A percentile compares a stretch with the other conserved stretches of the same genome.
These are phyloP conservation scores for Leptographium galeiforme DNA, from an alignment of 2,329 filamentous ascomycete genomes.

Conservation along the genomic window DNA sequence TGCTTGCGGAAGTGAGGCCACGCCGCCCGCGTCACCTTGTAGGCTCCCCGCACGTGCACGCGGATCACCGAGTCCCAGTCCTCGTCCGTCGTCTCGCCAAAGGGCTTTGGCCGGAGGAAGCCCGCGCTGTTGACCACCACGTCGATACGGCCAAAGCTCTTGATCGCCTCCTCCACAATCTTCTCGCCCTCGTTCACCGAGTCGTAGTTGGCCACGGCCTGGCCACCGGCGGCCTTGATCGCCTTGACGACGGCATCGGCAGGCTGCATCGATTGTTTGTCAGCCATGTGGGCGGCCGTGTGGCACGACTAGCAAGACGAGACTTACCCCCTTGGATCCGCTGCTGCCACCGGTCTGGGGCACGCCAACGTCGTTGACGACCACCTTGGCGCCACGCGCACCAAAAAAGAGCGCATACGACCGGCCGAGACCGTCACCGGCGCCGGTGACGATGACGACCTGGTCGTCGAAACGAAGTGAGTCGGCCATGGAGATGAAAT, in stretches of 20 bases:
- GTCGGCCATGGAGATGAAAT: slow-evolving; percentile 33
- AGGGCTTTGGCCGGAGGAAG: slow-evolving; percentile 87
- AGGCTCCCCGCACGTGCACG: slow-evolving; percentile 85
- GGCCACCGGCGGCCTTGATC: slow-evolving; percentile 78
- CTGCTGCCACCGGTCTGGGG: slow-evolving; percentile 27
- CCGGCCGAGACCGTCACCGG: slow-evolving; percentile 69
- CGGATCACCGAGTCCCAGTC: slow-evolving; percentile 94
- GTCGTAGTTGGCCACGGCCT: slow-evolving; percentile 96
- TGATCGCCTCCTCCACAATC: slow-evolving; percentile 82
- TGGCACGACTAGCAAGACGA: not conserved
- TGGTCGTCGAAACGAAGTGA: slow-evolving; percentile 75
- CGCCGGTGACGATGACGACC: slow-evolving; percentile 79
- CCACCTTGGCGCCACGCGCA: slow-evolving; percentile 59
- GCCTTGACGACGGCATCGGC: slow-evolving; percentile 73
- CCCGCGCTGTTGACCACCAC: slow-evolving; percentile 96
- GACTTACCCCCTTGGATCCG: slow-evolving; percentile 3
- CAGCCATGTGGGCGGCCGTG: not conserved
- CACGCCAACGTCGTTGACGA: slow-evolving; percentile 90
- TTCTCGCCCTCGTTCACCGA: slow-evolving; percentile 82
- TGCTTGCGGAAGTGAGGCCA: slow-evolving; percentile 98
- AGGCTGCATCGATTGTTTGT: slow-evolving; percentile 33
- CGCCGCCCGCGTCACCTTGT: slow-evolving; percentile 87
- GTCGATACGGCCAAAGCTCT: slow-evolving; percentile 75
- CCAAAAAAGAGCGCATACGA: slow-evolving; percentile 83
- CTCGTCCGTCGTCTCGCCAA: slow-evolving; percentile 96